A percentile compares a stretch with the other conserved stretches of the same genome.
Evolutionary conservation across 345 rosid genomes (phyloP).

Genomic region (Syzygium jambos): DNA sequence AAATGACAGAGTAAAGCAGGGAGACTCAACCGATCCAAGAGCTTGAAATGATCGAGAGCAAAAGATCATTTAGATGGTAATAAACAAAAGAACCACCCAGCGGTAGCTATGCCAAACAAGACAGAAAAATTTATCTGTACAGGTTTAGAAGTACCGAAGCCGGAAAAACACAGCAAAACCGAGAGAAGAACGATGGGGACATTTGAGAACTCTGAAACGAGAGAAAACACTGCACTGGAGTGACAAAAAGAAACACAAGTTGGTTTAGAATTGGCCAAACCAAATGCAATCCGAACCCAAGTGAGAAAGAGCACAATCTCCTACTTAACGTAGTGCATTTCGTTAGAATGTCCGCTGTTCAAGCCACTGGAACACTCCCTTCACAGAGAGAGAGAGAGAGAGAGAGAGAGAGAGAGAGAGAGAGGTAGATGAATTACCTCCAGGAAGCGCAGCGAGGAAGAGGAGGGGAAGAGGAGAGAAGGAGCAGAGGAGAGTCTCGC

Average conservation of each 20-base stretch:
- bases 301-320: background rate
- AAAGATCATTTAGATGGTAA: background rate
- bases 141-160: background rate
- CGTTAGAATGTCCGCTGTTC: background rate
- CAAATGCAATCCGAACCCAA: background rate
- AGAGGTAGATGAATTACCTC: slow-evolving; percentile 33
- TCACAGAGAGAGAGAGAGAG: background rate
- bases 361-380: background rate
- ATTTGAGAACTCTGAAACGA: background rate
- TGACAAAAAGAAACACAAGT: background rate
- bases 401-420: background rate
- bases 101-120: background rate
- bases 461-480: slow-evolving; percentile 63
- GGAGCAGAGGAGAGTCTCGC: slow-evolving; percentile 55
- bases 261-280: background rate
- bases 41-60: background rate
- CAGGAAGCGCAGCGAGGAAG: slow-evolving; percentile 70
- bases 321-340: background rate
- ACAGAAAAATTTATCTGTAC: background rate
- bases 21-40: background rate
- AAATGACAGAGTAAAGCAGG: background rate
- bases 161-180: background rate
- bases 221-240: background rate
- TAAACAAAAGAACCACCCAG: background rate
- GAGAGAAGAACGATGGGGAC: background rate